A percentile compares a stretch with the other conserved stretches of the same genome.
These are phyloP conservation scores for Coemansia sp. DNA, from an alignment of 192 early-diverging fungal species.

Conservation along the genomic window DNA sequence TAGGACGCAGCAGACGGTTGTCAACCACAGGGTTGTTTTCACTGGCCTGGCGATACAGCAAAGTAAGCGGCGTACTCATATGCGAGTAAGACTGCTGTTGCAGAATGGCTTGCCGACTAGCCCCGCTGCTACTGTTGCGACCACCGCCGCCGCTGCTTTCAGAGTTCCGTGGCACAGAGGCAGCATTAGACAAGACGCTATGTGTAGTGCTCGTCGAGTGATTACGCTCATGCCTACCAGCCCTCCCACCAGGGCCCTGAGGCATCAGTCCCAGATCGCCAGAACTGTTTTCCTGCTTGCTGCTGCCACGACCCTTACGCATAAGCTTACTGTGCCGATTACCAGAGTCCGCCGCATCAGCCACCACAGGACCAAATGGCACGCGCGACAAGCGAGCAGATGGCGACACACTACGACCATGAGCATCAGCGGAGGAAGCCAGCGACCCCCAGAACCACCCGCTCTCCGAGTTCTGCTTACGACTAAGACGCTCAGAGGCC, in stretches of 20 bases:
- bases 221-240: constrained; percentile 16
- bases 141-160: constrained; percentile 16
- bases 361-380: neutral
- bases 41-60: constrained; percentile 2
- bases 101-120: constrained; percentile 3
- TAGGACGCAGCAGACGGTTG: constrained; percentile 2
- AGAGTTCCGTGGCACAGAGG: constrained; percentile 10
- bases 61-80: neutral
- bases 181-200: constrained; percentile 6
- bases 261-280: constrained; percentile 2
- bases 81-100: constrained; percentile 7
- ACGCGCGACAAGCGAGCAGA: neutral
- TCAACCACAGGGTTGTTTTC: constrained; percentile 5
- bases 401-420: constrained; percentile 5
- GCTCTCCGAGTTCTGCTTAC: constrained; percentile 22
- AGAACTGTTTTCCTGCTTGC: constrained; percentile 7
- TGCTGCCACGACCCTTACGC: constrained; percentile 15
- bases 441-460: constrained; percentile 36
- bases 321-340: constrained; percentile 30
- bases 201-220: constrained; percentile 24
- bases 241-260: constrained; percentile 2
- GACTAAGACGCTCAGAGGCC: constrained; percentile 18
- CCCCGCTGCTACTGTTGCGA: constrained; percentile 5
- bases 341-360: neutral
- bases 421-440: constrained; percentile 9